Conservation (phyloP, 1,284 basidiomycete species). For the Leccinum subrobustum region DNA sequence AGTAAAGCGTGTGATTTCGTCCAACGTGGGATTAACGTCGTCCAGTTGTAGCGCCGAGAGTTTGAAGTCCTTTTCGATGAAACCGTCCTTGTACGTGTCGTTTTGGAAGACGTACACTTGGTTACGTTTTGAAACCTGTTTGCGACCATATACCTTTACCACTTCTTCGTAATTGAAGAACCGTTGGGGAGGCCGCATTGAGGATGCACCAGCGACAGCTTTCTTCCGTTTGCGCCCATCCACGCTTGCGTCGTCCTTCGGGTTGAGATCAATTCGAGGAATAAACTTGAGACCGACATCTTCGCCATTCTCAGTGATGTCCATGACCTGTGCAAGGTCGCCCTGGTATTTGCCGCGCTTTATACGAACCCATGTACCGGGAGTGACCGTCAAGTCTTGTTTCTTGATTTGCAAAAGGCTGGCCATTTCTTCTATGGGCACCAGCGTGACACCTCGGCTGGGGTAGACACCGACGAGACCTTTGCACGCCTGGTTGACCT, state of each 20-base stretch:
- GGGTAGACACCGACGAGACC: conserved; percentile 93
- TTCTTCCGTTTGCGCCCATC: conserved; percentile 78
- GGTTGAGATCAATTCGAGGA: conserved; percentile 94
- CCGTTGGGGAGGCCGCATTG: conserved; percentile 85
- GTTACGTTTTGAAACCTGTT: conserved; percentile 70
- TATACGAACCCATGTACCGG: conserved; percentile 94
- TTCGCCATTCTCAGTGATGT: conserved; percentile 91
- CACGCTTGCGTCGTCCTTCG: conserved; percentile 70
- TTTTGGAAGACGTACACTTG: conserved; percentile 84
- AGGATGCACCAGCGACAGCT: conserved; percentile 42
- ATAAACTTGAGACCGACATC: conserved; percentile 93
- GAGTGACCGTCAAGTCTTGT: conserved; percentile 82
- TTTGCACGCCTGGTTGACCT: conserved; percentile 83
- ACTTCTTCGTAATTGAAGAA: conserved; percentile 97
- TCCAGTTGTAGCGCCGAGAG: conserved; percentile 79
- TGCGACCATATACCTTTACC: conserved; percentile 80
- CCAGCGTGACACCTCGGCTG: conserved; percentile 78
- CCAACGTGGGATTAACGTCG: conserved; percentile 92
- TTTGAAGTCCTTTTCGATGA: conserved; percentile 96
- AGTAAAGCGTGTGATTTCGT: conserved; percentile 93
- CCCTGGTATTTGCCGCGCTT: conserved; percentile 93
- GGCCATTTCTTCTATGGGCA: conserved; percentile 99
- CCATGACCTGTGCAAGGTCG: conserved; percentile 94
- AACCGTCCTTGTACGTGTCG: conserved; percentile 93
- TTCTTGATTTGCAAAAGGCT: conserved; percentile 95